A percentile compares a stretch with the other conserved stretches of the same genome.
These are phyloP conservation scores for Yamadazyma atlantica DNA, from an alignment of 1,139 yeast species.

Conservation along the genomic window DNA sequence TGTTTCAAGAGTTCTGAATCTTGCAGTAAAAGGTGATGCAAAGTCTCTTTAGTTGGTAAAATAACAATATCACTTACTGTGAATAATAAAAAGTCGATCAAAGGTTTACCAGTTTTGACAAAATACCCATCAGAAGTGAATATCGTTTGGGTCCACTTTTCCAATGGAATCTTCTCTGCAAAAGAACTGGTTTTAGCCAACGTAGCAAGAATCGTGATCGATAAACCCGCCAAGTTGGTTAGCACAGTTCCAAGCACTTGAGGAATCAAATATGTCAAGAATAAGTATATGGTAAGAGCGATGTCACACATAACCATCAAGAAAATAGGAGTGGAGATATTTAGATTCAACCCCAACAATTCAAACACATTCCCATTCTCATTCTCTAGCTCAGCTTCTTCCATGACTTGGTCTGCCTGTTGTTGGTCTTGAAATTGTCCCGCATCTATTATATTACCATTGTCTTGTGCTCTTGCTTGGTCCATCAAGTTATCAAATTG, in stretches of 20 bases:
- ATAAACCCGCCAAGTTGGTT: slow-evolving; percentile 16
- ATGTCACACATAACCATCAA: slow-evolving; percentile 40
- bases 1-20: slow-evolving; percentile 8
- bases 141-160: not conserved
- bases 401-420: slow-evolving; percentile 13
- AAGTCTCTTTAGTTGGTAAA: slow-evolving; percentile 19
- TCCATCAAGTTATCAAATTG: slow-evolving; percentile 1
- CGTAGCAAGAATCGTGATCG: slow-evolving; percentile 4
- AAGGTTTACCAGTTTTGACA: slow-evolving; percentile 12
- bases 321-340: slow-evolving; percentile 36
- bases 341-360: slow-evolving; percentile 36
- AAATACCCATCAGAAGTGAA: slow-evolving; percentile 2
- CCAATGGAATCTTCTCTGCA: not conserved
- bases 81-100: slow-evolving; percentile 12
- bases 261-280: slow-evolving; percentile 54
- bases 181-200: slow-evolving; percentile 3
- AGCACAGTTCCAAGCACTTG: slow-evolving; percentile 46
- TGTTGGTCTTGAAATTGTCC: slow-evolving; percentile 10
- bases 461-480: slow-evolving; percentile 1
- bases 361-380: slow-evolving; percentile 29
- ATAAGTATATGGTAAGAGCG: slow-evolving; percentile 42
- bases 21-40: slow-evolving; percentile 19
- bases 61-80: slow-evolving; percentile 13
- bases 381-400: slow-evolving; percentile 13
- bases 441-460: not conserved